Conservation (phyloP, 2,329 filamentous ascomycete genomes). For the Cercospora zeae-maydis region DNA sequence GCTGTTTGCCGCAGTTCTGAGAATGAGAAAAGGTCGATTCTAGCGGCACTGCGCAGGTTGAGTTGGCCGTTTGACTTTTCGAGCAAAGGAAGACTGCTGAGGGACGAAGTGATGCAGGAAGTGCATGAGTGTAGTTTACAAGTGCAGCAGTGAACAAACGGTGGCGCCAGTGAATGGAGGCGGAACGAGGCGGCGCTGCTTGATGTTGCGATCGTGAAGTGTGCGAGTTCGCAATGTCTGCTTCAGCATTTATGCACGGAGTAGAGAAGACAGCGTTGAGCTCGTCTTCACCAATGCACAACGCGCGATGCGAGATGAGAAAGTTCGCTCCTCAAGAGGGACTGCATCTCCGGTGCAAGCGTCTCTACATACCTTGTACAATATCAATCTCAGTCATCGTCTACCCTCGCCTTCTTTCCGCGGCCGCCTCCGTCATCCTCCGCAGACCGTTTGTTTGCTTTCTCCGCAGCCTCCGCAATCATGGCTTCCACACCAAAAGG, state of each 20-base stretch:
- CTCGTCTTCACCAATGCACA: neutral
- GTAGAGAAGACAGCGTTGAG: neutral
- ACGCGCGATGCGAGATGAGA: neutral
- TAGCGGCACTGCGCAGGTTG: neutral
- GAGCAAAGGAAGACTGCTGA: neutral
- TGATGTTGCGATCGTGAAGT: neutral
- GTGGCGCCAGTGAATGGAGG: neutral
- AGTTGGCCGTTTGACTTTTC: neutral
- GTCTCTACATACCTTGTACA: neutral
- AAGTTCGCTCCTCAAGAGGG: neutral
- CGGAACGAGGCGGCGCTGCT: neutral
- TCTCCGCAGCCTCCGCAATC: constrained; percentile 70
- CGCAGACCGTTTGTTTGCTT: constrained; percentile 69
- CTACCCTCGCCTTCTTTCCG: constrained; percentile 71
- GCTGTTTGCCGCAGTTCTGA: neutral
- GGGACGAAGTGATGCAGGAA: neutral
- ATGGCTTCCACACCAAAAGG: constrained; percentile 95
- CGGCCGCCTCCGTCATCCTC: constrained; percentile 58
- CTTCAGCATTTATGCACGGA: neutral
- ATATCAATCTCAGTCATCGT: constrained; percentile 59
- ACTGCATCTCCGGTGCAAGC: neutral
- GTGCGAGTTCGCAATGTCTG: neutral
- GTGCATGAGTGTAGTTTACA: neutral
- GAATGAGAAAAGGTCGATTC: neutral
- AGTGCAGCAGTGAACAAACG: neutral